phyloP scores from a whole-genome alignment of 2,329 filamentous ascomycete genomes.

The Arachnomyces sp. region DNA sequence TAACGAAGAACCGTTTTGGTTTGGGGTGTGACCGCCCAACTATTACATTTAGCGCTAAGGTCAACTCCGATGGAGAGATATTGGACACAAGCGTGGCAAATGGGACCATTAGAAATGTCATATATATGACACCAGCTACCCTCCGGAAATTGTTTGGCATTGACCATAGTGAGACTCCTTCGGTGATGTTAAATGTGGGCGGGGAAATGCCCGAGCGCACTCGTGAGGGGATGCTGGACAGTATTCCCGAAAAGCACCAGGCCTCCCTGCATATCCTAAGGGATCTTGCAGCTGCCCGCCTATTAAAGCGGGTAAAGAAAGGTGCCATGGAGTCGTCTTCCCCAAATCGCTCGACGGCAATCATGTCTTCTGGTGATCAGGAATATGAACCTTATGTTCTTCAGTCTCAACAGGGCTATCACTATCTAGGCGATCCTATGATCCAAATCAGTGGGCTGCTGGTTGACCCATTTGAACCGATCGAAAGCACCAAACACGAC shows the following conservation, averaged over 20 bases:
- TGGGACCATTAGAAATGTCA: slow-evolving; percentile 49
- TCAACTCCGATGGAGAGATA: slow-evolving; percentile 46
- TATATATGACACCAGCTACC: slow-evolving; percentile 43
- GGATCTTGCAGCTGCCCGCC: slow-evolving; percentile 33
- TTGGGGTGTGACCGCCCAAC: slow-evolving; percentile 47
- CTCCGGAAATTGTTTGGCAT: slow-evolving; percentile 33
- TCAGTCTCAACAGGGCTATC: slow-evolving; percentile 22
- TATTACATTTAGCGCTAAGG: slow-evolving; percentile 53
- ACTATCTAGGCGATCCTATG: slow-evolving; percentile 35
- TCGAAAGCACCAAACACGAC: slow-evolving; percentile 31
- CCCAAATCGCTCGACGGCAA: neutral
- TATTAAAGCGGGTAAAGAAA: slow-evolving; percentile 28
- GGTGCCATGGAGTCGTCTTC: slow-evolving; percentile 31
- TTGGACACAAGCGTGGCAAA: slow-evolving; percentile 48
- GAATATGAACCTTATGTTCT: slow-evolving; percentile 3
- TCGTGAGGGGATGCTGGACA: slow-evolving; percentile 18
- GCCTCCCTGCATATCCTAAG: slow-evolving; percentile 28
- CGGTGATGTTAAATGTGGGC: slow-evolving; percentile 24
- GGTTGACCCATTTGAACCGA: slow-evolving; percentile 29
- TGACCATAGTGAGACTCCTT: slow-evolving; percentile 11
- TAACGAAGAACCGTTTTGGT: slow-evolving; percentile 47
- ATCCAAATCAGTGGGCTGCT: slow-evolving; percentile 27
- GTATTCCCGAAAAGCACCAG: slow-evolving; percentile 27
- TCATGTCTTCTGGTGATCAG: neutral
- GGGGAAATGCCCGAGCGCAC: slow-evolving; percentile 18